Base-by-base conservation (phyloP, 495 filamentous ascomycete genomes). In the Penicillium nucicola region DNA sequence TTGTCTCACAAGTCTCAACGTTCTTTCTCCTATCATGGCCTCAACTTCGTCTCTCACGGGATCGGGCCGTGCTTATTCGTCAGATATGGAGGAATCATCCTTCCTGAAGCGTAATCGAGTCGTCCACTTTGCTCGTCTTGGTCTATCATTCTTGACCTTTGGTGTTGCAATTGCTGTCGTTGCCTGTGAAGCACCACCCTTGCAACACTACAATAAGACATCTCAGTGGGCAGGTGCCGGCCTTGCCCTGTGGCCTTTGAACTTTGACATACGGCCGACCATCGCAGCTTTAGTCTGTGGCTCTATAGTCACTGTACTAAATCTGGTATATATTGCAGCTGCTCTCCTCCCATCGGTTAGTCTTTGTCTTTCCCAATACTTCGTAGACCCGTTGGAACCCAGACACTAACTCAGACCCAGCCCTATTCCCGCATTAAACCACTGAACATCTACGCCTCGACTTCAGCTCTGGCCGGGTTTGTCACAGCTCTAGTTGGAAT, bases 191-290 rank as follows among this genome's bases (percentile, higher is more conserved):
- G 71, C 62, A 5, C 62, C 65, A 4, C 69, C 75, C 23, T 56
- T 76, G 19, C 65, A 57, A 1, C 65, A 73, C 40, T 78, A 79
- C 42, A 61, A 63, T 14, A 41, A 36, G 18, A 78, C 77, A 2
- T 60, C 60, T 19, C 36, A 63, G 23, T 70, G 64, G 50, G 64
- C 57, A 12, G 59, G 58, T 36, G 57, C 67, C 33, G 64, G 73
- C 36, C 65, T 81, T 9, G 70, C 68, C 5, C 61, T 81, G 2
- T 81, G 77, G 77, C 77, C 77, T 7, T 41, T 70, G 46, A 73
- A 77, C 41, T 59, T 80, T 35, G 77, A 80, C 46, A 20, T 73
- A 6, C 72, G 76, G 11, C 75, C 75, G 1, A 74, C 70, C 11
- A 66, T 70, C 20, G 71, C 76, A 8, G 46, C 70, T 0, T 31